Conservation (phyloP, 2,329 filamentous ascomycete genomes). For the Pseudocercospora macadamiae region DNA sequence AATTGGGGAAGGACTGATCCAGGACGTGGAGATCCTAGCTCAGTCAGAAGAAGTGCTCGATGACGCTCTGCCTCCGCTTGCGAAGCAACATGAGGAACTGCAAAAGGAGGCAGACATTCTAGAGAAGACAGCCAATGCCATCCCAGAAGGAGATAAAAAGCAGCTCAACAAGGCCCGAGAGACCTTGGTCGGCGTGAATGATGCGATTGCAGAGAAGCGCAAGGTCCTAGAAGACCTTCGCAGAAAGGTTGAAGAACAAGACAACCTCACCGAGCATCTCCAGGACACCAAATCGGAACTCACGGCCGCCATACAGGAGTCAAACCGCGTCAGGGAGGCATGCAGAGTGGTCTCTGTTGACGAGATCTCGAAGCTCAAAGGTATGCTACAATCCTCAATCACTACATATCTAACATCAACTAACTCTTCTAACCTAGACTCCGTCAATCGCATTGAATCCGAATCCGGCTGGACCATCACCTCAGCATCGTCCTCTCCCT, state of each 20-base stretch:
- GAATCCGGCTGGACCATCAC: constrained; percentile 72
- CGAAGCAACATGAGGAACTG: constrained; percentile 64
- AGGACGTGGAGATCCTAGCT: constrained; percentile 68
- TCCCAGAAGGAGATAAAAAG: constrained; percentile 78
- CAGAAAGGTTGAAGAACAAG: constrained; percentile 67
- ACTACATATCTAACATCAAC: background rate
- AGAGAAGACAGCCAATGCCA: constrained; percentile 70
- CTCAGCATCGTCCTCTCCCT: constrained; percentile 59
- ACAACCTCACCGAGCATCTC: constrained; percentile 64
- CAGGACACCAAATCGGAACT: constrained; percentile 70
- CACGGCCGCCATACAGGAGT: constrained; percentile 74
- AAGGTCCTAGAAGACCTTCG: constrained; percentile 68
- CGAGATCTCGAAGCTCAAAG: constrained; percentile 79
- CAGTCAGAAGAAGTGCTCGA: constrained; percentile 71
- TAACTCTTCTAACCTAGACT: constrained; percentile 55
- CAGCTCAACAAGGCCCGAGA: constrained; percentile 76
- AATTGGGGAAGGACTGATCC: constrained; percentile 75
- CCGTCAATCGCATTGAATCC: constrained; percentile 67
- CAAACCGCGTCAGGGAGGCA: constrained; percentile 82
- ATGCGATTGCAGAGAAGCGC: constrained; percentile 71
- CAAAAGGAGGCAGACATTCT: constrained; percentile 65
- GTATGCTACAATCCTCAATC: constrained; percentile 51
- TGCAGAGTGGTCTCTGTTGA: constrained; percentile 84
- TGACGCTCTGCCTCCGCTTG: constrained; percentile 66
- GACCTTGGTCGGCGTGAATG: constrained; percentile 65